Percentiles rank a stretch among this genome's conserved stretches.
phyloP scores from a whole-genome alignment of 768 basidiomycete species.

The Gyrodon lividus region DNA sequence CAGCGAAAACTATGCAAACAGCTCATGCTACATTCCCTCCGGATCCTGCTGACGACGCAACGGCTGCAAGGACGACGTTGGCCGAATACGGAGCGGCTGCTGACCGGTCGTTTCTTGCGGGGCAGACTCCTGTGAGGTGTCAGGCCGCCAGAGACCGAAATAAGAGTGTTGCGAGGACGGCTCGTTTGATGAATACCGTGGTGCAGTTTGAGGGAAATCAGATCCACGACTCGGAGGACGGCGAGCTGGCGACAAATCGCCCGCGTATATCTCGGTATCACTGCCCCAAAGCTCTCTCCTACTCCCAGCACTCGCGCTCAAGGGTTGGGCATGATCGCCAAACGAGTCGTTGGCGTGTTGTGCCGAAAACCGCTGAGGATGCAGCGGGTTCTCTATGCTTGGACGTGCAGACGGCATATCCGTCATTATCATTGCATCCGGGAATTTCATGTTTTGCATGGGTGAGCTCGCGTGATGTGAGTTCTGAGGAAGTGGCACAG shows the following conservation, averaged over 20 bases:
- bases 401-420: constrained; percentile 12
- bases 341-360: constrained; percentile 11
- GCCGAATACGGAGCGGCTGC: not conserved
- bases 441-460: constrained; percentile 11
- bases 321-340: not conserved
- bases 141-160: constrained; percentile 4
- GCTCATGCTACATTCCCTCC: not conserved
- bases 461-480: not conserved
- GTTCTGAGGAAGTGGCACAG: constrained; percentile 1
- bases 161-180: not conserved
- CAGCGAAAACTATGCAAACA: no score
- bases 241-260: constrained; percentile 6
- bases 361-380: constrained; percentile 20
- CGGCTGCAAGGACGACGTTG: constrained; percentile 20
- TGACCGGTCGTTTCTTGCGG: not conserved
- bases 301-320: constrained; percentile 18
- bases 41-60: constrained; percentile 21
- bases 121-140: not conserved
- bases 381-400: constrained; percentile 22
- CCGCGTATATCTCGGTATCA: constrained; percentile 13
- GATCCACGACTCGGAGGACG: constrained; percentile 3
- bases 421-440: constrained; percentile 9
- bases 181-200: constrained; percentile 15
- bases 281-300: constrained; percentile 22
- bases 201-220: constrained; percentile 11